Percentiles rank a stretch among this genome's conserved stretches.
Conservation (phyloP, 495 filamentous ascomycete genomes). For the Podospora didyma region DNA sequence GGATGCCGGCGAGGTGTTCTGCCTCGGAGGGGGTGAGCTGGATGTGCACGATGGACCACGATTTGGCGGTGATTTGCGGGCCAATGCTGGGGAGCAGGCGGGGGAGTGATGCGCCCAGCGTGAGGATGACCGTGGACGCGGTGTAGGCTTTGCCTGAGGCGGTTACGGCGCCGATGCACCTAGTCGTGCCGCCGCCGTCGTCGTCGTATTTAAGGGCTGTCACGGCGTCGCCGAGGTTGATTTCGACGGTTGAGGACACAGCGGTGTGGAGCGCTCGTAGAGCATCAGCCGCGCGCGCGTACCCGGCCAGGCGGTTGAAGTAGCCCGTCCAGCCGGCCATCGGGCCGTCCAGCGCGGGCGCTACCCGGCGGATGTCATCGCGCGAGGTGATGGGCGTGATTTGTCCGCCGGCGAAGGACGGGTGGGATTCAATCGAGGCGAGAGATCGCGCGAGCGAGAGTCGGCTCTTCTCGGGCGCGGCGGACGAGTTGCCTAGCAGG, state of each 20-base stretch:
- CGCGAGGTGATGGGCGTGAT: slow-evolving; percentile 31
- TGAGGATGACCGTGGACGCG: slow-evolving; percentile 15
- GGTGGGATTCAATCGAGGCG: slow-evolving; percentile 35
- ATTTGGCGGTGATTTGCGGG: slow-evolving; percentile 41
- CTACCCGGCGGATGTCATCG: slow-evolving; percentile 34
- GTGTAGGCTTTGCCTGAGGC: slow-evolving; percentile 6
- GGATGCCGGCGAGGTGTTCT: slow-evolving; percentile 46
- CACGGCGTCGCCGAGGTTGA: slow-evolving; percentile 25
- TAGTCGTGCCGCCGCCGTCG: too few relatives aligned
- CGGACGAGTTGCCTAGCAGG: slow-evolving; percentile 45
- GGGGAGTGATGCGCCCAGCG: slow-evolving; percentile 22
- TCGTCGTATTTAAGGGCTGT: slow-evolving; percentile 14
- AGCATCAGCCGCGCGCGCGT: slow-evolving; percentile 48
- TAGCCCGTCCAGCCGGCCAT: slow-evolving; percentile 53
- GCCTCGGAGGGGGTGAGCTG: slow-evolving; percentile 51
- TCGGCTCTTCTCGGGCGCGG: slow-evolving; percentile 44
- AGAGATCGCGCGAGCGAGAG: slow-evolving; percentile 44
- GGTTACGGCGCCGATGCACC: slow-evolving; percentile 15
- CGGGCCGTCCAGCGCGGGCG: slow-evolving; percentile 44
- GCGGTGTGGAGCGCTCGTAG: slow-evolving; percentile 21
- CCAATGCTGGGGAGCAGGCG: slow-evolving; percentile 23
- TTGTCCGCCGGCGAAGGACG: slow-evolving; percentile 30
- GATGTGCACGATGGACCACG: slow-evolving; percentile 51
- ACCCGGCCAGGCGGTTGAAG: slow-evolving; percentile 51
- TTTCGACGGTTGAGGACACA: slow-evolving; percentile 29